Evolutionary conservation across 768 basidiomycete genomes (phyloP).

Genomic region (Roridomyces roridus): DNA sequence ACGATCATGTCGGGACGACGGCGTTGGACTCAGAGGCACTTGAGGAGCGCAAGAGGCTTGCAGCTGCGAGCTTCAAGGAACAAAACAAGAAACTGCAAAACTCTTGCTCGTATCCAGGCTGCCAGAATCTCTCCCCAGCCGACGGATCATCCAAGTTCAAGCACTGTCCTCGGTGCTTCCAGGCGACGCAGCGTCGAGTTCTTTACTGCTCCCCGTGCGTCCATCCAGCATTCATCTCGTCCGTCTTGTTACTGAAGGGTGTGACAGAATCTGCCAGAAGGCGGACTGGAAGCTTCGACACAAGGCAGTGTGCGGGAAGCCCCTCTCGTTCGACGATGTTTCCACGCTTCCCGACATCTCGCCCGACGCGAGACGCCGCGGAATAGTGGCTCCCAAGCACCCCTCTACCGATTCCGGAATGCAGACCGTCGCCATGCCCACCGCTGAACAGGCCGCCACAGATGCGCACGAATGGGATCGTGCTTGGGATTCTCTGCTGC

Average conservation of each 20-base stretch:
- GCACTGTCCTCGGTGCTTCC: slow-evolving; percentile 16
- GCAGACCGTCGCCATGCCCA: no score
- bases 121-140: not conserved
- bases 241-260: no score
- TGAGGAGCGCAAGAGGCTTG: not conserved
- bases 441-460: no score
- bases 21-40: not conserved
- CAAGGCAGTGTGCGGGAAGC: slow-evolving; percentile 13
- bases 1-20: not conserved
- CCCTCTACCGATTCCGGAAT: no score
- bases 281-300: slow-evolving; percentile 14
- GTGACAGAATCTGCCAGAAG: slow-evolving; percentile 4
- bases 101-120: slow-evolving; percentile 12
- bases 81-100: not conserved
- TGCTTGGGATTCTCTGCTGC: no score
- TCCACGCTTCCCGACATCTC: no score
- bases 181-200: slow-evolving; percentile 11
- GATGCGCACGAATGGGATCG: no score
- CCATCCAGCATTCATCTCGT: not conserved
- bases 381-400: no score
- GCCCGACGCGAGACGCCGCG: no score
- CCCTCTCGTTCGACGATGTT: slow-evolving; percentile 5
- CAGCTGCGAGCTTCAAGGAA: not conserved
- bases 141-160: slow-evolving; percentile 8
- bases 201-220: slow-evolving; percentile 20